These are phyloP conservation scores for Psilocybe mexicana DNA, from an alignment of 1,284 basidiomycete species.

Conservation along the genomic window DNA sequence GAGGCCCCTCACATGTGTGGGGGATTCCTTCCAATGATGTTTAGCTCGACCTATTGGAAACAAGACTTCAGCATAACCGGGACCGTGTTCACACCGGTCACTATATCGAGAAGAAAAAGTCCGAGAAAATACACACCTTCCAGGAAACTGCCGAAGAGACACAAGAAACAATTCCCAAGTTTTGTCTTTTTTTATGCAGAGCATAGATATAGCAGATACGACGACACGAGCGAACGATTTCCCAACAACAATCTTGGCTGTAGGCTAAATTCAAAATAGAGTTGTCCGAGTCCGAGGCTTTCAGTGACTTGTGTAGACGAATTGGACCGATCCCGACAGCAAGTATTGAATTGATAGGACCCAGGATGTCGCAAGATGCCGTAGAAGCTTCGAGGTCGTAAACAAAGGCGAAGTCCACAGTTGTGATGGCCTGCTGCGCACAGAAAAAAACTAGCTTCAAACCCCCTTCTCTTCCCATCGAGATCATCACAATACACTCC, in stretches of 20 bases:
- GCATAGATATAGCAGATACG: background rate
- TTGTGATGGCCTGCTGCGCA: background rate
- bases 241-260: background rate
- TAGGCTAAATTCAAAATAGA: conserved; percentile 1
- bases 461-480: background rate
- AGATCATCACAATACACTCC: background rate
- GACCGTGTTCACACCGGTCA: conserved; percentile 1
- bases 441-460: background rate
- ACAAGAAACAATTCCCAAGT: background rate
- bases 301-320: background rate
- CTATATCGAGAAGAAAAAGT: background rate
- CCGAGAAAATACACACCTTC: background rate
- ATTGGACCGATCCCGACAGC: background rate
- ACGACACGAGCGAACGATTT: background rate
- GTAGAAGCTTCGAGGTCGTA: background rate
- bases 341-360: background rate
- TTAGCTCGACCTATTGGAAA: conserved; percentile 7
- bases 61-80: conserved; percentile 3
- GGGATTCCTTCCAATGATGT: conserved; percentile 5
- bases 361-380: background rate
- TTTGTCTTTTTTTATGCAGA: background rate
- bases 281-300: background rate
- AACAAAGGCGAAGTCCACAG: background rate
- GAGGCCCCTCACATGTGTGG: conserved; percentile 6
- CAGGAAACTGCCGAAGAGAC: background rate